Conservation (phyloP, 768 basidiomycete species). For the Trametes meyenii region DNA sequence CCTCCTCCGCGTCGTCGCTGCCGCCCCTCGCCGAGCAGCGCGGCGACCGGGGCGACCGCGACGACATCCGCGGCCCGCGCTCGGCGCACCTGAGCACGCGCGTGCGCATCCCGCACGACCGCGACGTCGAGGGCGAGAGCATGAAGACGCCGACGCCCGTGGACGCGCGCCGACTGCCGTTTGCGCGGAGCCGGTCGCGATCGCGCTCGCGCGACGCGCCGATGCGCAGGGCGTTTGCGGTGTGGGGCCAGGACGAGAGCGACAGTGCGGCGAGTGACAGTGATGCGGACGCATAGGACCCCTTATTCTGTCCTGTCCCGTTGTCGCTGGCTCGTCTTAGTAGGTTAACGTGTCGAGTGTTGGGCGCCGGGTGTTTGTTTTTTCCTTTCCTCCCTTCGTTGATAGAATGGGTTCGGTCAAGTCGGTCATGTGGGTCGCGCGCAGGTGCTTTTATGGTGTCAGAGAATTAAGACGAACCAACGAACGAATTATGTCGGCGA, state of each 20-base stretch:
- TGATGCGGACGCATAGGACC: constrained; percentile 37
- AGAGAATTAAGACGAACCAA: background rate
- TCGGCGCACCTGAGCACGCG: constrained; percentile 36
- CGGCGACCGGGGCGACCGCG: constrained; percentile 52
- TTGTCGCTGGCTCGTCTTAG: background rate
- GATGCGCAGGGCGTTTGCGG: constrained; percentile 56
- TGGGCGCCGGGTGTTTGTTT: background rate
- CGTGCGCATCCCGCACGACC: constrained; percentile 57
- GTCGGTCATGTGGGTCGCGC: background rate
- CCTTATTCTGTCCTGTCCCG: background rate
- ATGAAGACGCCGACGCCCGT: constrained; percentile 62
- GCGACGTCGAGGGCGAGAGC: constrained; percentile 57
- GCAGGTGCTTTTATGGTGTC: background rate
- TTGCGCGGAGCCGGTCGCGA: constrained; percentile 29
- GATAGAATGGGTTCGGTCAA: background rate
- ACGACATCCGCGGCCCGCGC: constrained; percentile 49
- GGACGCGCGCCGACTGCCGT: constrained; percentile 24
- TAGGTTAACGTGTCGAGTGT: too few relatives aligned
- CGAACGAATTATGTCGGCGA: background rate
- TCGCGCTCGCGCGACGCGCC: constrained; percentile 29
- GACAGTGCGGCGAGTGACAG: constrained; percentile 83
- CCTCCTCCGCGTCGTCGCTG: constrained; percentile 38
- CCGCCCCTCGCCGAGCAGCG: constrained; percentile 41
- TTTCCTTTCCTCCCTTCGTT: background rate
- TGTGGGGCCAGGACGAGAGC: constrained; percentile 88